Evolutionary conservation across 1,139 yeast species (phyloP), one percentile per base, ranked within the genome.

Genomic region (Saccharomycopsis phalli): DNA sequence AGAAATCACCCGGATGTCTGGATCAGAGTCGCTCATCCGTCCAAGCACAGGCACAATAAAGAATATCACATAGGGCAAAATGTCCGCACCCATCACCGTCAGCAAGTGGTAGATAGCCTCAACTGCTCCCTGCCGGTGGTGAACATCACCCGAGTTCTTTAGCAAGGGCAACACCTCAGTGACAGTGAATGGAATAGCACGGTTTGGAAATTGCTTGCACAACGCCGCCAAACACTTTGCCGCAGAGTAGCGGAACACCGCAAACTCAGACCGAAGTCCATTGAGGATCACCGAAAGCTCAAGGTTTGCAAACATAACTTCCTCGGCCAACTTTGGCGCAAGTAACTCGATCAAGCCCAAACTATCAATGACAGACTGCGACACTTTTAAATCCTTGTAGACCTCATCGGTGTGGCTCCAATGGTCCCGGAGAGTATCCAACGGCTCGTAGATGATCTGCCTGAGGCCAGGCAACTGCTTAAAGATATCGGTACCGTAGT

Each of bases 31-130:
- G 67, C 96, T 87, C 98, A 93, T 93, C 58, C 98, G 74, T 38
- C 98, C 99, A 52, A 93, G 66, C 1, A 91, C 87, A 13, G 99
- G 98, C 19, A 93, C 97, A 58, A 93, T 86, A 54, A 93, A 70
- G 58, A 91, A 93, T 29, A 93, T 95, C 38, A 93, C 88, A 59
- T 91, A 93, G 0, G 99, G 99, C 45, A 93, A 65, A 44, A 93
- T 86, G 49, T 76, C 81, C 4, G 86, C 69, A 1, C 94, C 96
- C 96, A 93, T 86, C 1, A 83, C 72, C 19, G 71, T 68, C 1
- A 95, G 76, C 41, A 91, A 66, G 56, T 91, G 96, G 57, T 86
- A 87, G 6, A 91, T 72, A 22, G 94, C 74, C 61, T 93, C 99
- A 44, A 87, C 81, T 3, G 94, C 91, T 53, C 99, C 98, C 61